Conservation (phyloP, 768 basidiomycete species). For the Vararia minispora region DNA sequence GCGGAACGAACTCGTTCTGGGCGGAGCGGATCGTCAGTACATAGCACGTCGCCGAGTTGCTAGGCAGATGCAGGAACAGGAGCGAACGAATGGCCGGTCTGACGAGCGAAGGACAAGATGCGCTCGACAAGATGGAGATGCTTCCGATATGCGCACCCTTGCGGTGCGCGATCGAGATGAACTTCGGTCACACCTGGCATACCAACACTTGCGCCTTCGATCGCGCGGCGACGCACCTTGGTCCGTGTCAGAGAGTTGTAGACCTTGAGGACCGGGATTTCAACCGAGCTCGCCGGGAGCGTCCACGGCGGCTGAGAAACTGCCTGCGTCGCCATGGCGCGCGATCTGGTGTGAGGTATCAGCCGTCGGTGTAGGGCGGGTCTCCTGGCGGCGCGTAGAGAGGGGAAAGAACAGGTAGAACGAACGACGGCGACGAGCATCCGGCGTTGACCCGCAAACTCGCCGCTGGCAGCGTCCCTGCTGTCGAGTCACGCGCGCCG, state of each 20-base stretch:
- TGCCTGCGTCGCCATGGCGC: slow-evolving; percentile 46
- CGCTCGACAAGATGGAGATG: slow-evolving; percentile 1
- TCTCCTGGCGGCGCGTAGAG: no score
- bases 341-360: no score
- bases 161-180: no score
- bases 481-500: no score
- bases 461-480: no score
- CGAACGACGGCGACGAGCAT: no score
- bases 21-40: background rate
- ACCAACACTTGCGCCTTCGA: slow-evolving; percentile 18
- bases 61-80: slow-evolving; percentile 9
- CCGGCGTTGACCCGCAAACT: no score
- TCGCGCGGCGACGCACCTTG: slow-evolving; percentile 75
- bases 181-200: background rate
- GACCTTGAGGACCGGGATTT: slow-evolving; percentile 65
- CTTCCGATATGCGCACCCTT: background rate
- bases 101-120: background rate
- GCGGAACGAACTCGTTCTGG: slow-evolving; percentile 71
- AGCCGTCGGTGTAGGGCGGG: no score
- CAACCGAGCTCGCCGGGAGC: slow-evolving; percentile 29
- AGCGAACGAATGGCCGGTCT: slow-evolving; percentile 2
- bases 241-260: slow-evolving; percentile 89
- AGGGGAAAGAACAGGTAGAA: no score
- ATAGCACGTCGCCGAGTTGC: slow-evolving; percentile 2
- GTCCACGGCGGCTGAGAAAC: slow-evolving; percentile 53